phyloP scores from a whole-genome alignment of 768 basidiomycete genomes.

The Lentinula sp. region DNA sequence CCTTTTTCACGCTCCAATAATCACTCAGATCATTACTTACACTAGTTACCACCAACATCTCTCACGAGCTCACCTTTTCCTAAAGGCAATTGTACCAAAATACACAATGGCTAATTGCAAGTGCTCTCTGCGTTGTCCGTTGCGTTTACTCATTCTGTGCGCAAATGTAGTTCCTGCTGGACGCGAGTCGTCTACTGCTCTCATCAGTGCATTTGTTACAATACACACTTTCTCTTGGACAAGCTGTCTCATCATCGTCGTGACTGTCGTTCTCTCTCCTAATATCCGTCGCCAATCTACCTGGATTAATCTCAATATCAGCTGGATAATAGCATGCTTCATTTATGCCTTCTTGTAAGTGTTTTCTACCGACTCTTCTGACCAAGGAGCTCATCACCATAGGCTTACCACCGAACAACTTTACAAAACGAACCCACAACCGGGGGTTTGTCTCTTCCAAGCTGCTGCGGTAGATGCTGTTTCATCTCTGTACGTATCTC shows the following conservation, averaged over 20 bases:
- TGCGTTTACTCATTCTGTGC: neutral
- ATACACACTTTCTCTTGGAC: conserved; percentile 9
- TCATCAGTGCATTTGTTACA: conserved; percentile 4
- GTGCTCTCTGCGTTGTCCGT: neutral
- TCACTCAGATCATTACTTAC: neutral
- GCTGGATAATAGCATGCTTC: conserved; percentile 11
- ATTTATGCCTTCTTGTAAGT: conserved; percentile 5
- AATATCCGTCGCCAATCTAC: conserved; percentile 7
- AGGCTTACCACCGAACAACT: conserved; percentile 9
- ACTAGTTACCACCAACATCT: neutral
- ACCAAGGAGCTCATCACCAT: neutral
- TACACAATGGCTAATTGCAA: neutral
- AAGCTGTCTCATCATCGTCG: neutral
- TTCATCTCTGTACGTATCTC: conserved; percentile 5
- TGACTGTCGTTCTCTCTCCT: conserved; percentile 1
- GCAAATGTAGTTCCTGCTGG: neutral
- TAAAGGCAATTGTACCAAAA: neutral
- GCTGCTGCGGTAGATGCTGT: conserved; percentile 2
- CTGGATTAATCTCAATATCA: conserved; percentile 11
- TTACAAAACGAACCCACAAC: conserved; percentile 1
- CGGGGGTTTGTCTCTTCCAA: conserved; percentile 9
- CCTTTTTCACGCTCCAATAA: neutral
- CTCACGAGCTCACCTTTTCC: neutral
- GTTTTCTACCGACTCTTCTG: neutral
- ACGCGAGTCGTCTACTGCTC: neutral